Base-by-base conservation (phyloP, 1,139 yeast genomes). In the Geotrichum histeridarum region DNA sequence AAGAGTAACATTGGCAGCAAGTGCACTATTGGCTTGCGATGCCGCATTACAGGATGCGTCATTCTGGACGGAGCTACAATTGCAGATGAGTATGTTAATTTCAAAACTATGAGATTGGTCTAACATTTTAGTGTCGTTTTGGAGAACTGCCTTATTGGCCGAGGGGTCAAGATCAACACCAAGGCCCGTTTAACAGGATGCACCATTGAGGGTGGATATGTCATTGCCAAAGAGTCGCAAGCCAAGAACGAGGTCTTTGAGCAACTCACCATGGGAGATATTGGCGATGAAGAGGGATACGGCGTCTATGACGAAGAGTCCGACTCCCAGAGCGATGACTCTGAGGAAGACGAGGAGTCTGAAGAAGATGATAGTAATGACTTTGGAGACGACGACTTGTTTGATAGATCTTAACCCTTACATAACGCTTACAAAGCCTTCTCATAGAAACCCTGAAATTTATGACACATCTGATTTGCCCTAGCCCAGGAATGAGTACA, bases 141-240 rank as follows among this genome's bases (percentile, higher is more conserved):
- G 60, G 99, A 94, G 69, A 93, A 91, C 71, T 90, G 96, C 70
- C 83, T 93, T 31, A 74, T 94, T 57, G 99, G 99, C 27, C 75
- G 76, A 48, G 75, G 76, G 49, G 93, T 83, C 1, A 72, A 73
- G 15, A 77, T 94, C 44, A 83, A 80, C 32, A 61, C 60, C 22
- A 63, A 61, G 43, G 53, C 62, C 31, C 61, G 58, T 32, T 59
- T 67, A 17, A 80, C 82, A 11, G 84, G 85, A 62, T 90, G 96
- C 74, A 84, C 88, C 60, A 84, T 93, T 32, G 98, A 91, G 68
- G 88, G 95, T 12, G 77, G 82, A 1, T 87, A 84, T 65, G 77
- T 76, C 37, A 31, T 50, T 27, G 43, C 45, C 14, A 45, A 42
- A 31, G 81, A 79, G 31, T 78, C 87, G 4, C 82, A 77, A 57